phyloP scores from a whole-genome alignment of 1,139 yeast genomes.

The Blastobotrys serpentis region DNA sequence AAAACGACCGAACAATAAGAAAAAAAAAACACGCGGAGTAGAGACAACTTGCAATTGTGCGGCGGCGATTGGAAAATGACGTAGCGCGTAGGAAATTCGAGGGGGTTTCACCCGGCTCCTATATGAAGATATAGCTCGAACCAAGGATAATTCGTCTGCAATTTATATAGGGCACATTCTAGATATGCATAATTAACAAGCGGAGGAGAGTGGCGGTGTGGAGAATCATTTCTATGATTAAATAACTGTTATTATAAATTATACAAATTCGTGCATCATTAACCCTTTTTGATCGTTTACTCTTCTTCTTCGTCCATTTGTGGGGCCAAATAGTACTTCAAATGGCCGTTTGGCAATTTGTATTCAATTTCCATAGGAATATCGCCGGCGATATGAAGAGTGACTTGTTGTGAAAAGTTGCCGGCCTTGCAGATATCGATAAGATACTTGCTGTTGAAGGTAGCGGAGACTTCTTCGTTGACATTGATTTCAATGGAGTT shows the following conservation, averaged over 20 bases:
- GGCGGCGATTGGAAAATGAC: too few species aligned
- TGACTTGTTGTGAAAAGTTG: slow-evolving; percentile 69
- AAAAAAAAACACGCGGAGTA: not conserved
- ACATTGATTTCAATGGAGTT: slow-evolving; percentile 74
- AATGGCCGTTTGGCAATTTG: slow-evolving; percentile 87
- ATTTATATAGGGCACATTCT: too few species aligned
- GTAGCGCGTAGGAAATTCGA: too few species aligned
- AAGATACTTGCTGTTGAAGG: slow-evolving; percentile 89
- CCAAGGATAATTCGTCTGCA: too few species aligned
- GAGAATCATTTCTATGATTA: slow-evolving; percentile 5
- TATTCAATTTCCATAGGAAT: slow-evolving; percentile 94
- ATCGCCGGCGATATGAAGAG: slow-evolving; percentile 83
- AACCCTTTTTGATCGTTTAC: slow-evolving; percentile 7
- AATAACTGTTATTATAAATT: slow-evolving; percentile 3
- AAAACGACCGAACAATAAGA: not conserved
- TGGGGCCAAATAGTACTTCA: slow-evolving; percentile 96
- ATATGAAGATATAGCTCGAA: too few species aligned
- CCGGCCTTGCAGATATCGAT: slow-evolving; percentile 91
- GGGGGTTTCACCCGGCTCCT: too few species aligned
- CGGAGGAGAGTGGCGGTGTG: too few species aligned
- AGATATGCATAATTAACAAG: too few species aligned
- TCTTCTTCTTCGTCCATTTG: slow-evolving; percentile 78
- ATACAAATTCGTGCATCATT: slow-evolving; percentile 6
- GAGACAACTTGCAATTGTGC: too few species aligned
- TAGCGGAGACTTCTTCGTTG: slow-evolving; percentile 82